phyloP scores from a whole-genome alignment of 176 grass and related monocot species.

The Dendrocalamus sinicus region DNA sequence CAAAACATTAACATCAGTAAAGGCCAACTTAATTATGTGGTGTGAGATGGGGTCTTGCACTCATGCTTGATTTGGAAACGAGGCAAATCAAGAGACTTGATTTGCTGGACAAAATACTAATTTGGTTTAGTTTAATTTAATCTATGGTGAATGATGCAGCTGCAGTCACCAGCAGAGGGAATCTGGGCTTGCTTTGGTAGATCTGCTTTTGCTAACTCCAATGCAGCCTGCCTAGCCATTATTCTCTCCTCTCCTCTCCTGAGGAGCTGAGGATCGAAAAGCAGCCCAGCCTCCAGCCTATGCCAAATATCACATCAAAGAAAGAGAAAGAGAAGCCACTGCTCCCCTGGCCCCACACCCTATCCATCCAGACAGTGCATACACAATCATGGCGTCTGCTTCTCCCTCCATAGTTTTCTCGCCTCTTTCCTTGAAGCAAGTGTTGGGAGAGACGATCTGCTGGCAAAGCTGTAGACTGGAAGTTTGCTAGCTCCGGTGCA shows the following conservation, averaged over 20 bases:
- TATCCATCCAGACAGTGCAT: constrained; percentile 43
- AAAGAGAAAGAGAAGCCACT: constrained; percentile 68
- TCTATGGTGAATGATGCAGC: constrained; percentile 1
- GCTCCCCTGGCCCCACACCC: constrained; percentile 18
- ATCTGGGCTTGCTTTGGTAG: constrained; percentile 63
- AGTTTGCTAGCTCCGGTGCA: constrained; percentile 41
- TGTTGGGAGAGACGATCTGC: constrained; percentile 37
- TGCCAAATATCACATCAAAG: constrained; percentile 73
- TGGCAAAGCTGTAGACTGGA: constrained; percentile 42
- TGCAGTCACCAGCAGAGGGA: constrained; percentile 64
- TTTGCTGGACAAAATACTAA: background rate
- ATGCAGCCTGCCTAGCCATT: constrained; percentile 54
- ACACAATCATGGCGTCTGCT: constrained; percentile 53
- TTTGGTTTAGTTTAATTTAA: background rate
- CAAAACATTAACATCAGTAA: constrained; percentile 7
- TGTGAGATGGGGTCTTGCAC: background rate
- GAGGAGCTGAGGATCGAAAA: constrained; percentile 60
- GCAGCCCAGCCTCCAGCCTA: constrained; percentile 32
- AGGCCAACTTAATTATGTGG: constrained; percentile 22
- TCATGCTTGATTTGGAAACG: background rate
- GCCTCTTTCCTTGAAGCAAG: background rate
- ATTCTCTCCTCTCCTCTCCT: constrained; percentile 20
- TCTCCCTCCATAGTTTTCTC: background rate
- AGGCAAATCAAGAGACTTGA: background rate
- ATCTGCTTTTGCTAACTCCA: constrained; percentile 92